Evolutionary conservation across 306 rosid species (phyloP), one percentile per base, ranked within the genome.

Genomic region (Trifolium dubium): DNA sequence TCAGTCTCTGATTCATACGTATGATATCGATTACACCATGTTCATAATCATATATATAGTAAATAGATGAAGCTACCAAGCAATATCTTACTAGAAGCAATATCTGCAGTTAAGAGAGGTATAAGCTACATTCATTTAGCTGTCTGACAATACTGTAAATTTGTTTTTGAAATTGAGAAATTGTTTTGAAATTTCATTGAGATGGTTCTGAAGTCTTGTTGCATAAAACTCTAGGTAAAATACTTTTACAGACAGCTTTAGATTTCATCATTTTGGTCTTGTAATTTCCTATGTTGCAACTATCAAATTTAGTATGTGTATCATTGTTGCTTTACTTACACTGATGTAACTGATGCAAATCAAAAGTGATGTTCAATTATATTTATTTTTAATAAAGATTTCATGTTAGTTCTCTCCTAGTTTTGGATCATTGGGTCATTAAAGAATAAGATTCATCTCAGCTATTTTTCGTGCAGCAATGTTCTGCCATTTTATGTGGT

Each of bases 1-100:
- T 90, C 98, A 93, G 98, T 79, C 93, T 93, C 93, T 88, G 79
- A 73, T 82, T 80, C 88, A 60, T 77, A 41, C 81, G 63, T 82
- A 68, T 71, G 31, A 60, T 64, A 75, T 72, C 79, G 32, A 76
- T 75, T 59, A 62, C 41, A 40, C 73, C 64, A 51, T 82, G 92
- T 90, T 83, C 76, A 86, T 84, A 81, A 51, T 82, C 89, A 84
- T 84, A 81, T 83, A 86, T 50, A 66, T 84, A 83, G 90, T 77
- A 74, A 60, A 85, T 79, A 85, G 89, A 67, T 72, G 83, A 83
- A 76, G 86, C 77, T 72, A 66, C 82, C 78, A 67, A 5, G 77
- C 46, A 11, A 64, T 75, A 77, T 69, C 73, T 70, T 78, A 63
- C 75, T 59, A 64, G 87, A 77, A 70, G 71, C 85, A 80, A 69